Conservation (phyloP, 768 basidiomycete species). For the Podaxis mareebaensis region DNA sequence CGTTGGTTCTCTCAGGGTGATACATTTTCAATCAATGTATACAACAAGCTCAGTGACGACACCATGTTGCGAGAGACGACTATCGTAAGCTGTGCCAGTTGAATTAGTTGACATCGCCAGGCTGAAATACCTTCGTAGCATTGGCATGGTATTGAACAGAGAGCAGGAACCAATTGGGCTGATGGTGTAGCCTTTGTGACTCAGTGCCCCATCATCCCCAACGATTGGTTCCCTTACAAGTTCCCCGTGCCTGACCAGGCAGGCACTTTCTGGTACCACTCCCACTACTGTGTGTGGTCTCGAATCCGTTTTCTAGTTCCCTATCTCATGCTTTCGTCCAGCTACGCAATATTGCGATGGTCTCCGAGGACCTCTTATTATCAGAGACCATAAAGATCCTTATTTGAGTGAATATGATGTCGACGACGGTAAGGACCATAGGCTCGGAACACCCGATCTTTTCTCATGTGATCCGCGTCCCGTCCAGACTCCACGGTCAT, state of each 20-base stretch:
- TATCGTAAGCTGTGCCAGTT: constrained; percentile 35
- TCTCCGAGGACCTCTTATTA: constrained; percentile 41
- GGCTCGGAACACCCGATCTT: constrained; percentile 18
- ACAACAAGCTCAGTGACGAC: constrained; percentile 43
- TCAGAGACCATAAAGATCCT: constrained; percentile 39
- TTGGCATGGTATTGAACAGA: constrained; percentile 44
- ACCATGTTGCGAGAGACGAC: constrained; percentile 49
- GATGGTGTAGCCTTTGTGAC: constrained; percentile 41
- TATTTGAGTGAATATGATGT: constrained; percentile 34
- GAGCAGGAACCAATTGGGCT: constrained; percentile 31
- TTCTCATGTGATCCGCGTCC: constrained; percentile 26
- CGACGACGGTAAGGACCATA: constrained; percentile 43
- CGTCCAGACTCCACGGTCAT: constrained; percentile 29
- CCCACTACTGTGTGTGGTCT: constrained; percentile 22
- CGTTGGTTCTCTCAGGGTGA: constrained; percentile 28
- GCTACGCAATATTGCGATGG: constrained; percentile 53
- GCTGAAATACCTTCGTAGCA: constrained; percentile 32
- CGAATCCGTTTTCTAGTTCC: neutral
- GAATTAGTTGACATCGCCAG: neutral
- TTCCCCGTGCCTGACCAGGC: constrained; percentile 37
- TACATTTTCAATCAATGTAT: constrained; percentile 45
- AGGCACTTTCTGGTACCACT: constrained; percentile 47
- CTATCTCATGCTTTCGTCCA: constrained; percentile 3
- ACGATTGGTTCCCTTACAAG: constrained; percentile 39
- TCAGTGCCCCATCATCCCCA: constrained; percentile 42